phyloP scores from a whole-genome alignment of 1,139 yeast genomes.

The Neolecta irregularis region DNA sequence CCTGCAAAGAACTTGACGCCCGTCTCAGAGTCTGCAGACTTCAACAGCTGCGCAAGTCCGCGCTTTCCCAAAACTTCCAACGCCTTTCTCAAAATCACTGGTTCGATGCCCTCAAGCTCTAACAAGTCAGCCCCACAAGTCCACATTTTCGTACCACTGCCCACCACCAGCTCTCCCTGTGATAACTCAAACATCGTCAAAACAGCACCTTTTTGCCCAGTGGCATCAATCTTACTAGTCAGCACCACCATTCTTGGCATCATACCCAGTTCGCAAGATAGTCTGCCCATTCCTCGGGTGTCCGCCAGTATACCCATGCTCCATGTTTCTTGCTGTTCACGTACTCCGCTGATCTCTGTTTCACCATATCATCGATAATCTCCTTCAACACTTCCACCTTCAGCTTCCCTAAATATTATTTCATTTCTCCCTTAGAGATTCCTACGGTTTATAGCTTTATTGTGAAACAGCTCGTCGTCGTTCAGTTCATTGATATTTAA shows the following conservation, averaged over 20 bases:
- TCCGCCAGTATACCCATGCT: constrained; percentile 47
- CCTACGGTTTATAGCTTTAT: constrained; percentile 35
- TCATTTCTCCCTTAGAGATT: constrained; percentile 20
- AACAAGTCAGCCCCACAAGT: constrained; percentile 17
- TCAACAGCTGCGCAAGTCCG: constrained; percentile 51
- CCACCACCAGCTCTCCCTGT: constrained; percentile 43
- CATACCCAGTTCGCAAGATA: constrained; percentile 37
- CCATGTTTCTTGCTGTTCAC: constrained; percentile 19
- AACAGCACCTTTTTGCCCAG: constrained; percentile 67
- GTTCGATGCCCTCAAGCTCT: constrained; percentile 50
- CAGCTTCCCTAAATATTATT: constrained; percentile 28
- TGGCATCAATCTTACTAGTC: constrained; percentile 37
- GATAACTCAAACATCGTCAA: constrained; percentile 67
- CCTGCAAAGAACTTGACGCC: constrained; percentile 40
- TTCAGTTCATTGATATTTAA: constrained; percentile 19
- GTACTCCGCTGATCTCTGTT: constrained; percentile 40
- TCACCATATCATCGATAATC: constrained; percentile 45
- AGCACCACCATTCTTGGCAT: constrained; percentile 7
- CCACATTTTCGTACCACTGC: constrained; percentile 11
- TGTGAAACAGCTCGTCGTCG: constrained; percentile 30
- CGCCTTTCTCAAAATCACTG: constrained; percentile 38
- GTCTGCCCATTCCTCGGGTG: constrained; percentile 65
- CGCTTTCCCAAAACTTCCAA: constrained; percentile 46
- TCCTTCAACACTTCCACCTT: constrained; percentile 39
- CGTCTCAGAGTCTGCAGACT: constrained; percentile 43